Percentiles rank a stretch among this genome's conserved stretches.
phyloP scores from a whole-genome alignment of 139 green algal genomes.

The Medakamo hakoo region DNA sequence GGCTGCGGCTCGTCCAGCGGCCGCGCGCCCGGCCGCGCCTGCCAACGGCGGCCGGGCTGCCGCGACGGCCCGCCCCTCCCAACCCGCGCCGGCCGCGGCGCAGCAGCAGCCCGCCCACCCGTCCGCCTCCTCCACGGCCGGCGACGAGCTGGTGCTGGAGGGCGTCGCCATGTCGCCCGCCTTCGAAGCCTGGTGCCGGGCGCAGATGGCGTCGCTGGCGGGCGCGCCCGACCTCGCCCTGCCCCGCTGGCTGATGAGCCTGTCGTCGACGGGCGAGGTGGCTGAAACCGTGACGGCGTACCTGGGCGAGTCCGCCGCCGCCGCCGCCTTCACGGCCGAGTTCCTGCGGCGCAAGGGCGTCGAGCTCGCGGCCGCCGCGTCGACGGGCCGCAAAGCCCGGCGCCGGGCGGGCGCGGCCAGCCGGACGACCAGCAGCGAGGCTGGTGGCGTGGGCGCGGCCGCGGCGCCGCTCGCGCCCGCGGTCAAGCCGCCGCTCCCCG shows the following conservation, averaged over 20 bases:
- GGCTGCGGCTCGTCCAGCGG: conserved; percentile 4
- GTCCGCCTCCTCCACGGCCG: too few species aligned
- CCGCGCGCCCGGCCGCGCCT: not conserved
- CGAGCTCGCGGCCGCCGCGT: conserved; percentile 9
- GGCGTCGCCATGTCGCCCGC: not conserved
- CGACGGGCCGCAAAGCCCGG: not conserved
- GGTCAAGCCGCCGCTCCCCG: too few species aligned
- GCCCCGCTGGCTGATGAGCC: conserved; percentile 49
- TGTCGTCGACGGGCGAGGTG: conserved; percentile 48
- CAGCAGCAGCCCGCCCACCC: not conserved
- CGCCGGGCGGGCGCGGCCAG: too few species aligned
- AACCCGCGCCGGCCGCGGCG: too few species aligned
- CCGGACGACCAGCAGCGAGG: not conserved
- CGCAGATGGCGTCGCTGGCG: conserved; percentile 40
- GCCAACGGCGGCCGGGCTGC: too few species aligned
- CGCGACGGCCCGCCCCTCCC: too few species aligned
- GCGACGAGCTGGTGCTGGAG: not conserved
- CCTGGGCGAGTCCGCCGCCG: conserved; percentile 33
- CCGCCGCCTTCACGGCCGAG: conserved; percentile 56
- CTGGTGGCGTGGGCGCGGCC: too few species aligned
- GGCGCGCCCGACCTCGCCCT: conserved; percentile 48
- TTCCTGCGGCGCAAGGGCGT: conserved; percentile 53
- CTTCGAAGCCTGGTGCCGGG: conserved; percentile 19
- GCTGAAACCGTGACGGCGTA: conserved; percentile 54
- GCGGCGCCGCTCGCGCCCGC: too few species aligned